phyloP scores from a whole-genome alignment of 129 eudicot genomes.

The Helichrysum umbraculigerum region DNA sequence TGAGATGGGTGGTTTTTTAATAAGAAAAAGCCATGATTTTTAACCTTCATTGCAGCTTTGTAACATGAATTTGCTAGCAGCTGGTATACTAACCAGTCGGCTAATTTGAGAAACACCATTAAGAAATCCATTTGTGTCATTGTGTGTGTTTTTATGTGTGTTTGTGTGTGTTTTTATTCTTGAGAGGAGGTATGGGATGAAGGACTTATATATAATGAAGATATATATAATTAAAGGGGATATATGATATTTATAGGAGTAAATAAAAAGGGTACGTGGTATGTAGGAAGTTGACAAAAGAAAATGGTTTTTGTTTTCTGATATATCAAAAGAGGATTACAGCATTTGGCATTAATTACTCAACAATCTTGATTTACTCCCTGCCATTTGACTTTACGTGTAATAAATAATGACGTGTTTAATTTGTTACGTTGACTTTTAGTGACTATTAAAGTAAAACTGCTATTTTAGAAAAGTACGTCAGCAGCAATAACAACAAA shows the following conservation, averaged over 20 bases:
- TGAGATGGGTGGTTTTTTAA: slow-evolving; percentile 45
- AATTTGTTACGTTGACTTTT: neutral
- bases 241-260: slow-evolving; percentile 40
- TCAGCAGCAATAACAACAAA: no score
- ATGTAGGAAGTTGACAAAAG: slow-evolving; percentile 44
- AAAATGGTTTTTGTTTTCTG: slow-evolving; percentile 17
- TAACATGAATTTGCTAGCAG: slow-evolving; percentile 59
- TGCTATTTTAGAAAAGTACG: neutral
- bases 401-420: neutral
- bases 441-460: neutral
- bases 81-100: slow-evolving; percentile 57
- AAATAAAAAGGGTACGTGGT: slow-evolving; percentile 14
- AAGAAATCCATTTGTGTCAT: slow-evolving; percentile 53
- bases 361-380: slow-evolving; percentile 23
- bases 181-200: slow-evolving; percentile 34
- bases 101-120: slow-evolving; percentile 55
- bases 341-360: slow-evolving; percentile 51
- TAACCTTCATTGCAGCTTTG: slow-evolving; percentile 61
- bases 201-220: slow-evolving; percentile 32
- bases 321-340: slow-evolving; percentile 15
- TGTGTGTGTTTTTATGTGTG: neutral
- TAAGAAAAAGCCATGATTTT: slow-evolving; percentile 40
- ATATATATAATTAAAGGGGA: slow-evolving; percentile 17
- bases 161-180: slow-evolving; percentile 22
- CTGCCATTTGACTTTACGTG: slow-evolving; percentile 25